Base-by-base conservation (phyloP, 495 filamentous ascomycete species). In the Lasiosphaeris hirsuta region DNA sequence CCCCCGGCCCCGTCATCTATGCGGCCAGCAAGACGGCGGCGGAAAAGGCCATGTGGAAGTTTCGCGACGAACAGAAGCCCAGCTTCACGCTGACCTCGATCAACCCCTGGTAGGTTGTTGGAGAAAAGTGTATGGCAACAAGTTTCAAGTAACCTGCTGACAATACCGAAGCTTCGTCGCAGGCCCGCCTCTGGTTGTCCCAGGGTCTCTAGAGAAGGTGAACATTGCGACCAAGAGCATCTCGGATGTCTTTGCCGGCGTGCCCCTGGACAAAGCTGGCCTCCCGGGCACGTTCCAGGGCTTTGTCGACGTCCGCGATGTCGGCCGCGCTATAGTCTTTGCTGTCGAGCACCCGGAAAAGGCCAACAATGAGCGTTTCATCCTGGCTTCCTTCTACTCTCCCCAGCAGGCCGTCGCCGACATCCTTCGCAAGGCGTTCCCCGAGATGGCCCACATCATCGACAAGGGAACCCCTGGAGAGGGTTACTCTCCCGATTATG, bases 1-100 rank as follows among this genome's bases (percentile, higher is more conserved):
- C 66, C 0, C 68, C 73, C 2, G 64, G 59, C 0, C 61, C 58
- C 13, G 44, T 64, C 30, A 75, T 83, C 2, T 84, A 88, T 57
- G 62, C 64, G 0, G 81, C 81, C 0, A 79, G 77, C 57, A 86
- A 88, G 60, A 77, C 74, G 1, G 72, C 76, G 35, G 77, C 73
- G 0, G 84, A 87, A 65, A 73, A 68, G 36, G 68, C 71, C 3
- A 59, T 80, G 3, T 86, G 79, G 81, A 69, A 75, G 49, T 86
- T 82, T 57, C 58, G 78, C 2, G 66, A 77, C 18, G 72, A 80
- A 44, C 47, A 82, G 10, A 71, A 78, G 41, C 78, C 79, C 0
- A 13, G 38, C 0, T 85, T 82, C 55, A 69, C 58, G 1, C 72
- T 84, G 57, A 82, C 82, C 36, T 54, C 78, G 3, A 63, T 86